Evolutionary conservation across 2,329 filamentous ascomycete genomes (phyloP).

Genomic region (Arthrinium puccinioides): DNA sequence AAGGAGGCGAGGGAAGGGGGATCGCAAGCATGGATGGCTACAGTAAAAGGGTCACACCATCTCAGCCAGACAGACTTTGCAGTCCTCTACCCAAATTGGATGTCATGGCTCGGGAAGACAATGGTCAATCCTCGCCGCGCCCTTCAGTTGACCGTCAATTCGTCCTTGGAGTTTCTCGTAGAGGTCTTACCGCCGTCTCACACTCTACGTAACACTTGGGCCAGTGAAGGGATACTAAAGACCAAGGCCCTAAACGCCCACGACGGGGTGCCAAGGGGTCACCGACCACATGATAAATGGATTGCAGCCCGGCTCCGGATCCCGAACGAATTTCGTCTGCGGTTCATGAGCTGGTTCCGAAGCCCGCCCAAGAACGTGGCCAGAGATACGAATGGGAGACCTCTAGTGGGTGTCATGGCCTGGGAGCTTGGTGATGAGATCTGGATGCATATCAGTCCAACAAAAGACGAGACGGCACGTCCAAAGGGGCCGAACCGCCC

Average conservation of each 20-base stretch:
- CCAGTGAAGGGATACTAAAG: constrained; percentile 44
- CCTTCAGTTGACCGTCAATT: constrained; percentile 55
- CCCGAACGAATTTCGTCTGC: constrained; percentile 46
- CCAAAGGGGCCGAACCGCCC: no score
- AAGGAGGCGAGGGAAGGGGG: constrained; percentile 43
- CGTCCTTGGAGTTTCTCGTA: constrained; percentile 55
- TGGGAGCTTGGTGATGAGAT: constrained; percentile 33
- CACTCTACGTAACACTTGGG: constrained; percentile 42
- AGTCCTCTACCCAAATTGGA: constrained; percentile 52
- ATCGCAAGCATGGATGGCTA: constrained; percentile 41
- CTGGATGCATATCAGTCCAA: constrained; percentile 43
- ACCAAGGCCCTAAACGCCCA: constrained; percentile 28
- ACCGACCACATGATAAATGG: constrained; percentile 51
- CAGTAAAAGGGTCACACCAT: constrained; percentile 54
- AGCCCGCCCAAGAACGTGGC: constrained; percentile 28
- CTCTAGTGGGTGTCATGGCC: constrained; percentile 24
- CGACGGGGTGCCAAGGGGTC: constrained; percentile 37
- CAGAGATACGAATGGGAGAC: constrained; percentile 29
- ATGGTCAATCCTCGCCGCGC: constrained; percentile 56
- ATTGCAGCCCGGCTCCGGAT: constrained; percentile 51
- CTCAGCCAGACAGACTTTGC: constrained; percentile 61
- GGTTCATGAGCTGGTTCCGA: constrained; percentile 36
- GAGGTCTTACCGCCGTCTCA: constrained; percentile 40
- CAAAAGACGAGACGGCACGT: constrained; percentile 21
- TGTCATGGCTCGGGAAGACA: constrained; percentile 52